These are phyloP conservation scores for Tuber calosporum DNA, from an alignment of 495 filamentous ascomycete genomes.

Conservation along the genomic window DNA sequence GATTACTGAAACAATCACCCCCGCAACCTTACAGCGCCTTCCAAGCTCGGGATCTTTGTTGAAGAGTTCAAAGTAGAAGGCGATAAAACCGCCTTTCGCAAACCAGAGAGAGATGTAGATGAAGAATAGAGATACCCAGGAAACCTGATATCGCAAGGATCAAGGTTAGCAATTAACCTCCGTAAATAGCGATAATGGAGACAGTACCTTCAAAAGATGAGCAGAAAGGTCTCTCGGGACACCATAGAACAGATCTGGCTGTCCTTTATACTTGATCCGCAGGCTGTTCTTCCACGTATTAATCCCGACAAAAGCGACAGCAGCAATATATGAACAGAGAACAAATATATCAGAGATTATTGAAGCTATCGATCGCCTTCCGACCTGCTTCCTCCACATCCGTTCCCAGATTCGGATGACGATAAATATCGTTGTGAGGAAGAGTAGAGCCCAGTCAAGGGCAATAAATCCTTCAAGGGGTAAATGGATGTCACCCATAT, in stretches of 20 bases:
- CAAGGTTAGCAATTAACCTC: slow-evolving; percentile 15
- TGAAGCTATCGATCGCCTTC: slow-evolving; percentile 10
- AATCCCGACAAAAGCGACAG: slow-evolving; percentile 41
- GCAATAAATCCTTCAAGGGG: slow-evolving; percentile 42
- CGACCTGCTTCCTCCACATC: slow-evolving; percentile 4
- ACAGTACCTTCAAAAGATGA: background rate
- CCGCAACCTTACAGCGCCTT: slow-evolving; percentile 27
- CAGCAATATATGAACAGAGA: slow-evolving; percentile 42
- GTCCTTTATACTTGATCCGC: slow-evolving; percentile 27
- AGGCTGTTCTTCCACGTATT: slow-evolving; percentile 44
- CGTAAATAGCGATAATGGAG: background rate
- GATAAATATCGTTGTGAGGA: slow-evolving; percentile 41
- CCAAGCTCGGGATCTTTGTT: slow-evolving; percentile 24
- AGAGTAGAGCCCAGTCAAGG: slow-evolving; percentile 43
- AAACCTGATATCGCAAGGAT: slow-evolving; percentile 39
- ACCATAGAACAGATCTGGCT: background rate
- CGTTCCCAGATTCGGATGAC: slow-evolving; percentile 41
- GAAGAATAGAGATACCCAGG: slow-evolving; percentile 44
- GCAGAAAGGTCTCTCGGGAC: background rate
- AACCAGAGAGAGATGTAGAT: slow-evolving; percentile 44
- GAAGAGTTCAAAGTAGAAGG: slow-evolving; percentile 42
- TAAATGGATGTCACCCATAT: background rate
- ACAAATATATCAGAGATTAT: slow-evolving; percentile 41
- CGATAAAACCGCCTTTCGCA: slow-evolving; percentile 42
- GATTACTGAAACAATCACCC: slow-evolving; percentile 30